These are phyloP conservation scores for Trichoderma breve DNA, from an alignment of 2,329 filamentous ascomycete species.

Conservation along the genomic window DNA sequence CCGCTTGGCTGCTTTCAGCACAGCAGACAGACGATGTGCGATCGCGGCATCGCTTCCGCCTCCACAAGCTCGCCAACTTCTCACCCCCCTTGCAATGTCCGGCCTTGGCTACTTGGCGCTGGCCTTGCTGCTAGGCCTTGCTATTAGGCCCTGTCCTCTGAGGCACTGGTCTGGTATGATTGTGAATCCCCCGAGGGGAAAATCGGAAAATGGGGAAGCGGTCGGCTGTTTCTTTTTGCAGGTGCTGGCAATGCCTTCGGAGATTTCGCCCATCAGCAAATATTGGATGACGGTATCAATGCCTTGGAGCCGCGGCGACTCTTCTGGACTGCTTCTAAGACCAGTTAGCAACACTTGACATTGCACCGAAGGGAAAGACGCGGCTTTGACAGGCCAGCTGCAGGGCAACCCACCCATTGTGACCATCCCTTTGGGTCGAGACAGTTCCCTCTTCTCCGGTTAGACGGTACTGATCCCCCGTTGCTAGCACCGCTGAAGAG, in stretches of 20 bases:
- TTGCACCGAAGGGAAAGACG: background rate
- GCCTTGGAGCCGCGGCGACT: conserved; percentile 3
- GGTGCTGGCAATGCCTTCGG: background rate
- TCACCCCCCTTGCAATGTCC: background rate
- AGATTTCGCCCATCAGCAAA: background rate
- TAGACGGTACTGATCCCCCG: background rate
- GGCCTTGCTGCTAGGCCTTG: background rate
- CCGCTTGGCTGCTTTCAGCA: conserved; percentile 1
- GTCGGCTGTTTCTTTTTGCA: background rate
- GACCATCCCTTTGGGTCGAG: background rate
- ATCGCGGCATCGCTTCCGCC: conserved; percentile 11
- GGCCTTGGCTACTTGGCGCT: conserved; percentile 1
- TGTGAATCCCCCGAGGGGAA: background rate
- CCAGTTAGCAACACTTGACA: background rate
- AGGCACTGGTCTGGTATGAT: background rate
- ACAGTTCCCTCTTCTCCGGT: background rate
- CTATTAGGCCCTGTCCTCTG: background rate
- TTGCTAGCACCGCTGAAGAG: background rate
- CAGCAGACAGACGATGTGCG: background rate
- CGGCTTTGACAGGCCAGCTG: background rate
- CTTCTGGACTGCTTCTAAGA: conserved; percentile 14
- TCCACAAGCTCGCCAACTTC: background rate
- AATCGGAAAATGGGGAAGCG: background rate
- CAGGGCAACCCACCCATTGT: conserved; percentile 11
- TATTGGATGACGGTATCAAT: background rate